These are phyloP conservation scores for Biscogniauxia sp. DNA, from an alignment of 2,329 filamentous ascomycete species.

Conservation along the genomic window DNA sequence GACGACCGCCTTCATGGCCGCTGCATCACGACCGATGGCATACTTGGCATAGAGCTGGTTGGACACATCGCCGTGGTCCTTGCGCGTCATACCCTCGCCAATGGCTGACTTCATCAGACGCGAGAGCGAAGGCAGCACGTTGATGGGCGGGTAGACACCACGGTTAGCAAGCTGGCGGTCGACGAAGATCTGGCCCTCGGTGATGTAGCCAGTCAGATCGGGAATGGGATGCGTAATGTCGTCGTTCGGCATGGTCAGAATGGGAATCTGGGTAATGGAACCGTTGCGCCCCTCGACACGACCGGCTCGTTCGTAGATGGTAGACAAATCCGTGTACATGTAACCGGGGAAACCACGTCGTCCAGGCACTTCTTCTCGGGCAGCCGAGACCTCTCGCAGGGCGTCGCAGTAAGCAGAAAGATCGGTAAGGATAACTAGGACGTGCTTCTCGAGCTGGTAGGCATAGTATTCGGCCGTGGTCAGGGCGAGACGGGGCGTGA, in stretches of 20 bases:
- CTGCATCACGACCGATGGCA: conserved; percentile 96
- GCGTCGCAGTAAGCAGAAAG: conserved; percentile 98
- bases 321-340: conserved; percentile 99
- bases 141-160: conserved; percentile 97
- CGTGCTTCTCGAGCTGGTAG: conserved; percentile 99
- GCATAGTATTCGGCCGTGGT: conserved; percentile 99
- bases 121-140: conserved; percentile 94
- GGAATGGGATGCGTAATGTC: conserved; percentile 99
- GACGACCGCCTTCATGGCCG: conserved; percentile 98
- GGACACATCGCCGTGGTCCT: conserved; percentile 96
- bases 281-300: conserved; percentile 96
- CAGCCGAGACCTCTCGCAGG: conserved; percentile 95
- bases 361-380: conserved; percentile 97
- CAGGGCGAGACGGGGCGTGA: conserved; percentile 94
- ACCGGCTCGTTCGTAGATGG: conserved; percentile 98
- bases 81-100: conserved; percentile 92
- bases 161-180: conserved; percentile 94
- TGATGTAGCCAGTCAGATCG: conserved; percentile 98
- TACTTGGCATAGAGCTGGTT: conserved; percentile 99
- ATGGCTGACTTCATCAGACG: conserved; percentile 99
- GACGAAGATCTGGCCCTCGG: conserved; percentile 97
- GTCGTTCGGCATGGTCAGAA: conserved; percentile 99
- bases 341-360: conserved; percentile 99
- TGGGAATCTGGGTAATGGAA: conserved; percentile 98
- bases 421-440: conserved; percentile 97